These are phyloP conservation scores for Aspergillus mulundensis DNA, from an alignment of 495 filamentous ascomycete genomes.

Conservation along the genomic window DNA sequence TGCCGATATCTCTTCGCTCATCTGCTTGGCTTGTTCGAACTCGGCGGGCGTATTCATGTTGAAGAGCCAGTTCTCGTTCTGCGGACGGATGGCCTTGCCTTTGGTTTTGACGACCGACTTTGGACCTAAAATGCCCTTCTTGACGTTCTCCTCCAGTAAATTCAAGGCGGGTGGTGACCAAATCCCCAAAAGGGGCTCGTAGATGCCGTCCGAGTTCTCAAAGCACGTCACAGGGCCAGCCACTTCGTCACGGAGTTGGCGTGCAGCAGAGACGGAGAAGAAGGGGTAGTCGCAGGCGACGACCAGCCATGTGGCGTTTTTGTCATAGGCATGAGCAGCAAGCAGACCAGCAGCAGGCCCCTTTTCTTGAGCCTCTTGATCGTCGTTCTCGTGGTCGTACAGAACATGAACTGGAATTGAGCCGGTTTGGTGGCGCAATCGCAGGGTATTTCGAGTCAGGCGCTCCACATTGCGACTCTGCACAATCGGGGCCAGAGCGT, in stretches of 20 bases:
- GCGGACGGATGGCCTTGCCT: slow-evolving; percentile 14
- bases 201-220: slow-evolving; percentile 17
- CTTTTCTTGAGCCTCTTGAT: slow-evolving; percentile 9
- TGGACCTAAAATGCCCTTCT: slow-evolving; percentile 13
- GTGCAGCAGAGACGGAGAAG: slow-evolving; percentile 16
- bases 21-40: slow-evolving; percentile 15
- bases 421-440: background rate
- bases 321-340: slow-evolving; percentile 19
- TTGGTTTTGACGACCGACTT: slow-evolving; percentile 13
- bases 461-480: background rate
- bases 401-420: background rate
- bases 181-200: slow-evolving; percentile 20
- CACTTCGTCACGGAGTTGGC: slow-evolving; percentile 14
- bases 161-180: slow-evolving; percentile 19
- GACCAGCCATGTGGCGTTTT: slow-evolving; percentile 21
- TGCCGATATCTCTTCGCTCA: background rate
- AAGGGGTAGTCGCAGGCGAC: slow-evolving; percentile 24
- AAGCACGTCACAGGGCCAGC: slow-evolving; percentile 20
- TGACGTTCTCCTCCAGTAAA: slow-evolving; percentile 14
- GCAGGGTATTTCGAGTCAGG: background rate
- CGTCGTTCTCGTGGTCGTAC: background rate
- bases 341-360: slow-evolving; percentile 22
- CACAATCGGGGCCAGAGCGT: background rate
- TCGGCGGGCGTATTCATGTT: slow-evolving; percentile 18
- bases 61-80: slow-evolving; percentile 19